Evolutionary conservation across 345 rosid species (phyloP).

Genomic region (Euphorbia pulcherrima): DNA sequence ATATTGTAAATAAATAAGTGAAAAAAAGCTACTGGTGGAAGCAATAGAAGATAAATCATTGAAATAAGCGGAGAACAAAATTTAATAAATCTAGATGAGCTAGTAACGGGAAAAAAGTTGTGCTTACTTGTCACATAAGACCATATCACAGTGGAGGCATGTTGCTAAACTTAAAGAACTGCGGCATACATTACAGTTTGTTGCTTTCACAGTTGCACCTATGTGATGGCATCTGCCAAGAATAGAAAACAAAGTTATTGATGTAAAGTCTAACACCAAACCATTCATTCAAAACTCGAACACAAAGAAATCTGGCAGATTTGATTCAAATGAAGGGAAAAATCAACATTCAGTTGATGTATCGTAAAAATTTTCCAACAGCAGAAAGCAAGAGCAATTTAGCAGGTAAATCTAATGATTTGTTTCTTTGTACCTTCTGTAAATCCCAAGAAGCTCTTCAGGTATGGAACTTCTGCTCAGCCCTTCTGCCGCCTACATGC

Average conservation of each 20-base stretch:
- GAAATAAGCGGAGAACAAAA: background rate
- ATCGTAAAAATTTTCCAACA: constrained; percentile 29
- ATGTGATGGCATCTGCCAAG: constrained; percentile 57
- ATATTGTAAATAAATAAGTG: background rate
- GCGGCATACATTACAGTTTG: constrained; percentile 54
- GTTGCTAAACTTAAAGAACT: constrained; percentile 51
- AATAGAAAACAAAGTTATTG: constrained; percentile 11
- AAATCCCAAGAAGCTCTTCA: constrained; percentile 52
- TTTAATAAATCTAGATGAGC: background rate
- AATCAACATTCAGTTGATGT: background rate
- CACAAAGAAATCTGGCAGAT: background rate
- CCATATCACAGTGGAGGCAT: constrained; percentile 54
- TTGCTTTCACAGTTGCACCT: constrained; percentile 36
- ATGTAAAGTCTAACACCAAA: background rate
- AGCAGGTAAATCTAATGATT: background rate
- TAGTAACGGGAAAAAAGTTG: constrained; percentile 3
- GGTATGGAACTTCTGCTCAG: constrained; percentile 36
- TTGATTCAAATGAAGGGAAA: background rate
- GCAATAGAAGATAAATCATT: background rate
- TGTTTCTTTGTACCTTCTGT: constrained; percentile 45
- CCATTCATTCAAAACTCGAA: background rate
- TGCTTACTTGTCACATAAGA: constrained; percentile 59
- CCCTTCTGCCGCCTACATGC: constrained; percentile 31
- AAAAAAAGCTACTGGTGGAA: background rate
- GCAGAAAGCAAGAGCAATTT: background rate